phyloP scores from a whole-genome alignment of 2,329 filamentous ascomycete species.

The Xylariaceae sp. region DNA sequence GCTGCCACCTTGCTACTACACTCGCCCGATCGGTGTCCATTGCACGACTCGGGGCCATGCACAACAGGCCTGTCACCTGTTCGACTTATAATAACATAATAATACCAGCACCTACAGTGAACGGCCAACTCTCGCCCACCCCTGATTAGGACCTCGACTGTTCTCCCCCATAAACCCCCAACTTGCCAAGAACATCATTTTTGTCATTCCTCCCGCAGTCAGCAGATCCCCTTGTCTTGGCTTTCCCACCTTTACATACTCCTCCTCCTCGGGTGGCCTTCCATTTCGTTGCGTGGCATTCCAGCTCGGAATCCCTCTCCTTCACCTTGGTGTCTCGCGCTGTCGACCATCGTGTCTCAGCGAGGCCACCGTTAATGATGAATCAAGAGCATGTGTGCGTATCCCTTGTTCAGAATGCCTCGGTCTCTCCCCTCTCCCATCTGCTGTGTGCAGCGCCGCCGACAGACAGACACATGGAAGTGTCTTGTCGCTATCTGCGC shows the following conservation, averaged over 20 bases:
- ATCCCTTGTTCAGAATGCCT: too few relatives aligned
- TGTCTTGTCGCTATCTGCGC: slow-evolving; percentile 18
- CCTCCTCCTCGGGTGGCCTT: neutral
- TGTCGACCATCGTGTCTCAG: slow-evolving; percentile 17
- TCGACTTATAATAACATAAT: too few relatives aligned
- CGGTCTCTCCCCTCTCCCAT: slow-evolving; percentile 6
- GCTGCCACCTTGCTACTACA: too few relatives aligned
- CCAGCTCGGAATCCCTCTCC: neutral
- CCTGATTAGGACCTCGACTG: slow-evolving; percentile 9
- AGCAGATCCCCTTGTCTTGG: slow-evolving; percentile 2
- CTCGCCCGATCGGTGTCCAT: too few relatives aligned
- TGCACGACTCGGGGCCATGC: too few relatives aligned
- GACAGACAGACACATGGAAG: slow-evolving; percentile 8
- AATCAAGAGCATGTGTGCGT: slow-evolving; percentile 24
- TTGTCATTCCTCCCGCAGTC: slow-evolving; percentile 15
- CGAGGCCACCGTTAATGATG: slow-evolving; percentile 16
- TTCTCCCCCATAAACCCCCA: slow-evolving; percentile 25
- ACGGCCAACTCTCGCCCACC: too few relatives aligned
- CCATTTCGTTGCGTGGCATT: neutral
- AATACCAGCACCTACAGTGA: too few relatives aligned
- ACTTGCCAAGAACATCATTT: slow-evolving; percentile 30
- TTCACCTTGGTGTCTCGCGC: neutral
- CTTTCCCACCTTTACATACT: slow-evolving; percentile 5
- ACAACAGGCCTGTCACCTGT: too few relatives aligned
- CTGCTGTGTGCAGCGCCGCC: too few relatives aligned